A percentile compares a stretch with the other conserved stretches of the same genome.
phyloP scores from a whole-genome alignment of 345 rosid species.

The Gossypium stocksii region DNA sequence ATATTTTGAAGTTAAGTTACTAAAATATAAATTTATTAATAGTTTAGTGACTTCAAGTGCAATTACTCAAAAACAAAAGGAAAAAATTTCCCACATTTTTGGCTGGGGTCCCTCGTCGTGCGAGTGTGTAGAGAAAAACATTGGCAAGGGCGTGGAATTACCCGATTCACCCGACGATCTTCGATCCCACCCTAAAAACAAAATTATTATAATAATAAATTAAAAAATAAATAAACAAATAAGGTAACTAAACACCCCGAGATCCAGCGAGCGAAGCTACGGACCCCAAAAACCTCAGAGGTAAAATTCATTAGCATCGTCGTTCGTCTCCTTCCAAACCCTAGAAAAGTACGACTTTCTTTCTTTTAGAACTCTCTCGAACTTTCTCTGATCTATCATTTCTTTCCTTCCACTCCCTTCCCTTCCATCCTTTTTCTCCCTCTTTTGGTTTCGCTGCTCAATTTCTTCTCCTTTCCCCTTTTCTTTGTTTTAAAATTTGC shows the following conservation, averaged over 20 bases:
- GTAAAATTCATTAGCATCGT: neutral
- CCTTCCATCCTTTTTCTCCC: neutral
- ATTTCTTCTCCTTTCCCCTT: neutral
- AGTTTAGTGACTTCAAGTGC: rapidly evolving
- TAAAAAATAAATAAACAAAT: neutral
- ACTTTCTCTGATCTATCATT: constrained; percentile 5
- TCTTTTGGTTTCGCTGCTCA: neutral
- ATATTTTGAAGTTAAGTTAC: no score
- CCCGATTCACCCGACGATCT: no score
- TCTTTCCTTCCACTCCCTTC: neutral
- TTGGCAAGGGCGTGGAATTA: no score
- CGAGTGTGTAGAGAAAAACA: no score
- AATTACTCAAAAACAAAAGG: no score
- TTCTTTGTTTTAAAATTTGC: neutral
- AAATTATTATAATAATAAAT: neutral
- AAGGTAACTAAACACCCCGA: neutral
- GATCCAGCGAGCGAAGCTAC: neutral
- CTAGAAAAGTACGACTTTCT: neutral
- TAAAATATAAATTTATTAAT: no score
- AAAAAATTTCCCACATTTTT: no score
- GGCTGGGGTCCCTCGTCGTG: no score
- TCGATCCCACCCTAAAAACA: neutral
- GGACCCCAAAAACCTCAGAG: neutral
- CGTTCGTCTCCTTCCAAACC: constrained; percentile 10
- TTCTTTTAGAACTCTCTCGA: constrained; percentile 11